phyloP scores from a whole-genome alignment of 139 green algal genomes.

The Ettlia oleoabundans region DNA sequence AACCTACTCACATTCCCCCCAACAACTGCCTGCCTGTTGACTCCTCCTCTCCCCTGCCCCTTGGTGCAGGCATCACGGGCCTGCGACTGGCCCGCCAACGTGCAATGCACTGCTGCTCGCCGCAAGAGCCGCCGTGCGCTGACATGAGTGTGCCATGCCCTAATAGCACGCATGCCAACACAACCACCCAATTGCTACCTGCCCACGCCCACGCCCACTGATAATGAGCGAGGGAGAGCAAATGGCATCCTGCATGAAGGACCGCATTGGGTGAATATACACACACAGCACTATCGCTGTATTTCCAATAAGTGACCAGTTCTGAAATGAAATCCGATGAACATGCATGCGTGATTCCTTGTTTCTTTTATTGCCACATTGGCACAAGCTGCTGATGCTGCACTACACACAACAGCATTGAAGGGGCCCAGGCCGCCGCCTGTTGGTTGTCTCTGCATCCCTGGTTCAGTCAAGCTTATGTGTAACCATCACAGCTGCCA shows the following conservation, averaged over 20 bases:
- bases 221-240: no score
- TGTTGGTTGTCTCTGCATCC: no score
- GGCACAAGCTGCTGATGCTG: background rate
- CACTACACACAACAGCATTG: background rate
- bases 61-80: background rate
- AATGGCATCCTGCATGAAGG: no score
- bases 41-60: background rate
- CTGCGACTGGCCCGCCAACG: constrained; percentile 34
- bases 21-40: background rate
- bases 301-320: no score
- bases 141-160: background rate
- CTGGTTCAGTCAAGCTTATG: background rate
- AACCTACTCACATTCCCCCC: background rate
- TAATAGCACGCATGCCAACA: background rate
- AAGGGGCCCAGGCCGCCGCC: no score
- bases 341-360: no score
- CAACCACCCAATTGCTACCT: background rate
- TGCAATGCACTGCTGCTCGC: constrained; percentile 4
- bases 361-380: no score
- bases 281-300: no score
- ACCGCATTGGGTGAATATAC: no score
- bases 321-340: no score
- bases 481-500: background rate
- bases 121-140: background rate
- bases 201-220: no score